A percentile compares a stretch with the other conserved stretches of the same genome.
phyloP scores from a whole-genome alignment of 2,329 filamentous ascomycete species.

The Ophiostoma ulmi region DNA sequence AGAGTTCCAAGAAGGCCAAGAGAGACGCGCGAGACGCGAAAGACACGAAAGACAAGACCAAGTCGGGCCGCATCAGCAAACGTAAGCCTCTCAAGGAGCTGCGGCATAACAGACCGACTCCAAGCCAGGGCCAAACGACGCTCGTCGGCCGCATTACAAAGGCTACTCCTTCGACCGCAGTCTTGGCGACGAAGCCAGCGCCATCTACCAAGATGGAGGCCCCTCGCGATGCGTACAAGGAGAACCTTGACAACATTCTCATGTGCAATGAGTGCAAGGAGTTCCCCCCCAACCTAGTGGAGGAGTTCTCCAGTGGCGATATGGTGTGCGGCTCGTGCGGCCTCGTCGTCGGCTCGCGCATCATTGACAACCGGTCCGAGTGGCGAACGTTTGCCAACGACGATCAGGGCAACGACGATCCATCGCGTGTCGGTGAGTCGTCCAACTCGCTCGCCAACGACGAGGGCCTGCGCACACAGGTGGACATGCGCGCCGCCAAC shows the following conservation, averaged over 20 bases:
- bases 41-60: neutral
- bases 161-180: neutral
- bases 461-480: slow-evolving; percentile 30
- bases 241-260: slow-evolving; percentile 81
- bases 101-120: slow-evolving; percentile 24
- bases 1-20: neutral
- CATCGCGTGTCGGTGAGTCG: slow-evolving; percentile 94
- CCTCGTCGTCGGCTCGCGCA: slow-evolving; percentile 80
- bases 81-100: slow-evolving; percentile 28
- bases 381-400: slow-evolving; percentile 99
- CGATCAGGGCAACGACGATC: slow-evolving; percentile 92
- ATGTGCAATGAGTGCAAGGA: slow-evolving; percentile 90
- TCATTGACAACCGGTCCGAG: slow-evolving; percentile 93
- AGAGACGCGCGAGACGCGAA: neutral
- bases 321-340: slow-evolving; percentile 91
- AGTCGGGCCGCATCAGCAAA: neutral
- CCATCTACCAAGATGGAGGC: slow-evolving; percentile 20
- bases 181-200: neutral
- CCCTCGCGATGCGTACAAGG: slow-evolving; percentile 48
- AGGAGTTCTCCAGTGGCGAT: slow-evolving; percentile 88
- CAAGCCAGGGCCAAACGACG: neutral
- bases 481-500: slow-evolving; percentile 30
- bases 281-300: slow-evolving; percentile 82
- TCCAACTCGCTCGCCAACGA: slow-evolving; percentile 64
- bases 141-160: slow-evolving; percentile 15